Conservation (phyloP, 1,139 yeast genomes). For the Yamadazyma diddensiae region DNA sequence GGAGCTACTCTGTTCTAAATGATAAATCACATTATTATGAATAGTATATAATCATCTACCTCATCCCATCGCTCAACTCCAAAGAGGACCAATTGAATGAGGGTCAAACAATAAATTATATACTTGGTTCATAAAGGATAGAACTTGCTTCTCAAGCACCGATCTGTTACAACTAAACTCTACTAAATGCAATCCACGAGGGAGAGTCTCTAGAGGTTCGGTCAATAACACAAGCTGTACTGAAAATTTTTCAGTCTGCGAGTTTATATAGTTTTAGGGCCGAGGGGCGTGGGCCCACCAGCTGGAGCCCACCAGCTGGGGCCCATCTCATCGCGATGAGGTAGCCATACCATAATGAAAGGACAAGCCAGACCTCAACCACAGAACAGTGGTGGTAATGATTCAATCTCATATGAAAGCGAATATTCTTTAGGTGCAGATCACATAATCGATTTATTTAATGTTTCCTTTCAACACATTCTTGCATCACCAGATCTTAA, state of each 20-base stretch:
- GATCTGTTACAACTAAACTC: constrained; percentile 50
- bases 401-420: constrained; percentile 31
- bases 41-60: constrained; percentile 2
- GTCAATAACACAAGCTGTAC: constrained; percentile 52
- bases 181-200: constrained; percentile 32
- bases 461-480: constrained; percentile 42
- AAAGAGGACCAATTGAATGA: constrained; percentile 44
- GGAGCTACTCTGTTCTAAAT: constrained; percentile 78
- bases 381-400: constrained; percentile 15
- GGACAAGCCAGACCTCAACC: too few relatives aligned
- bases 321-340: constrained; percentile 1
- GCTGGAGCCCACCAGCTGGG: not conserved
- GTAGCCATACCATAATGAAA: too few relatives aligned
- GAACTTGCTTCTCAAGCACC: constrained; percentile 67
- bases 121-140: constrained; percentile 11
- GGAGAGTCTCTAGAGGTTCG: constrained; percentile 37
- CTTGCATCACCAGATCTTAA: constrained; percentile 43
- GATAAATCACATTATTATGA: constrained; percentile 9
- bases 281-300: constrained; percentile 2
- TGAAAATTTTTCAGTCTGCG: constrained; percentile 6
- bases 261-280: constrained; percentile 5
- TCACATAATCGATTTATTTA: constrained; percentile 50
- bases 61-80: constrained; percentile 54
- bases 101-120: constrained; percentile 20
- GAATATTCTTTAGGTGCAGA: constrained; percentile 28